phyloP scores from a whole-genome alignment of 257 asterid species.

The Jacaranda mimosifolia region DNA sequence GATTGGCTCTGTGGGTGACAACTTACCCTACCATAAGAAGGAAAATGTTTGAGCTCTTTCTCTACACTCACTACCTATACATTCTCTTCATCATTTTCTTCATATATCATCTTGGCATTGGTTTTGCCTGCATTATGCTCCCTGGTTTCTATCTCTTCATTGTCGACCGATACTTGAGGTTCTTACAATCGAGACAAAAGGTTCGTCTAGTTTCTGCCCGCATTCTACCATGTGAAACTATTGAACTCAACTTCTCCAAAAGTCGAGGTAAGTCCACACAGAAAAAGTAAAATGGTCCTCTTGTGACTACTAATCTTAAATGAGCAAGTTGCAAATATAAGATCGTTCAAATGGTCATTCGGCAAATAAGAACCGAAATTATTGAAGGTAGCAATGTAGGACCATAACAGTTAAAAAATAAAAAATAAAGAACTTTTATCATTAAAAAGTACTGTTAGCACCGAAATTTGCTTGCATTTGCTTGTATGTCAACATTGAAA shows the following conservation, averaged over 20 bases:
- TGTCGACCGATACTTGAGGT: slow-evolving; percentile 46
- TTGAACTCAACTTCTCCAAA: slow-evolving; percentile 75
- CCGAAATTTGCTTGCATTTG: too few species aligned
- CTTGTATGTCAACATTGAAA: too few species aligned
- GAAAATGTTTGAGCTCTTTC: slow-evolving; percentile 74
- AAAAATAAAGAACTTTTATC: too few species aligned
- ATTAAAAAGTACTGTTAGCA: too few species aligned
- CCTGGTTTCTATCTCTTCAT: slow-evolving; percentile 68
- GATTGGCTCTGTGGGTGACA: slow-evolving; percentile 65
- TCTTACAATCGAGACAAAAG: slow-evolving; percentile 76
- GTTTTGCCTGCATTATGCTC: slow-evolving; percentile 54
- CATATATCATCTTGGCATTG: slow-evolving; percentile 60
- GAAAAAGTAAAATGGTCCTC: too few species aligned
- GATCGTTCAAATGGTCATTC: too few species aligned
- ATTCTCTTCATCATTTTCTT: slow-evolving; percentile 66
- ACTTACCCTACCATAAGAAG: slow-evolving; percentile 65
- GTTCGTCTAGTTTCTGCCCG: slow-evolving; percentile 60
- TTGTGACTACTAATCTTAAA: too few species aligned
- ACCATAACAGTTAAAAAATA: too few species aligned
- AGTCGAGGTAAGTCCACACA: slow-evolving; percentile 41
- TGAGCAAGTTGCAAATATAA: too few species aligned
- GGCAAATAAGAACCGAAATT: too few species aligned
- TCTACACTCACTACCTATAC: slow-evolving; percentile 74
- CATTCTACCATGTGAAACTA: slow-evolving; percentile 54
- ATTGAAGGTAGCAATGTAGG: too few species aligned